These are phyloP conservation scores for Galerina marginata DNA, from an alignment of 768 basidiomycete genomes.

Conservation along the genomic window DNA sequence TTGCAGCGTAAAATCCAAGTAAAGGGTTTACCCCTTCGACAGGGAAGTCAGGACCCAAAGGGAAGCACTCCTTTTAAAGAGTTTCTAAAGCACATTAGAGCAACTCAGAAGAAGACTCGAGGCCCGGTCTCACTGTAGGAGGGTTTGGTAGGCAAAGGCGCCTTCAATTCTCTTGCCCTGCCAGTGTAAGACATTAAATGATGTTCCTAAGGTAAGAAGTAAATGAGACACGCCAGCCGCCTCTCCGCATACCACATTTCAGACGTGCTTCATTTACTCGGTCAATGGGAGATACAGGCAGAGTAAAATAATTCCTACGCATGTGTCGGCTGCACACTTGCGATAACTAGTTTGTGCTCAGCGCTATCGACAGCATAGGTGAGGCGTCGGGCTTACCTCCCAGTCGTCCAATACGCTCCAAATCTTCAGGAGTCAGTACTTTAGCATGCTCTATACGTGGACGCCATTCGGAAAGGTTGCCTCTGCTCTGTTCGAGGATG, in stretches of 20 bases:
- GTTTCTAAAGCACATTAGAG: conserved; percentile 14
- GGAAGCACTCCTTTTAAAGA: conserved; percentile 66
- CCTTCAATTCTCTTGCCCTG: conserved; percentile 89
- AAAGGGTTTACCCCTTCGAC: conserved; percentile 91
- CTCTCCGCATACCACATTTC: conserved; percentile 94
- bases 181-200: background rate
- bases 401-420: conserved; percentile 70
- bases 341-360: conserved; percentile 64
- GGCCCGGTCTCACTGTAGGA: conserved; percentile 56
- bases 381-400: conserved; percentile 57
- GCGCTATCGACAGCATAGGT: background rate
- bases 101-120: background rate
- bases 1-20: conserved; percentile 88
- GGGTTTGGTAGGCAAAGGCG: conserved; percentile 87
- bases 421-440: conserved; percentile 74
- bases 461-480: conserved; percentile 55
- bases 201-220: background rate
- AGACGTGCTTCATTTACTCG: conserved; percentile 58
- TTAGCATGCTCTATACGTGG: conserved; percentile 95
- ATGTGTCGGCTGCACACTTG: conserved; percentile 93
- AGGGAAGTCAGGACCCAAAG: conserved; percentile 93
- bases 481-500: conserved; percentile 45
- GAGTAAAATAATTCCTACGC: conserved; percentile 49
- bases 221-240: conserved; percentile 59
- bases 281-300: background rate